phyloP scores from a whole-genome alignment of 805 yeast species.

The Scheffersomyces coipomensis region DNA sequence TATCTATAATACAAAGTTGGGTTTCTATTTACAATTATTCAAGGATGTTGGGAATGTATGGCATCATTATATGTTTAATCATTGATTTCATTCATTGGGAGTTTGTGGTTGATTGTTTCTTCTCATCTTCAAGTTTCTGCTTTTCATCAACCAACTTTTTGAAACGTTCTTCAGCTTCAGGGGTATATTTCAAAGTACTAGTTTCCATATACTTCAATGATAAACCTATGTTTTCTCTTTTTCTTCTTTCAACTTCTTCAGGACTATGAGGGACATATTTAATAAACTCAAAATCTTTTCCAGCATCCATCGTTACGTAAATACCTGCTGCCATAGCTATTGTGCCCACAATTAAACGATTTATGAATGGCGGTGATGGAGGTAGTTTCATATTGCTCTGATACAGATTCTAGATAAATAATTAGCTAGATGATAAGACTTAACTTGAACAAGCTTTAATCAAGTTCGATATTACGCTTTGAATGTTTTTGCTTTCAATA shows the following conservation, averaged over 20 bases:
- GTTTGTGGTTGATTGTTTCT: too few species aligned
- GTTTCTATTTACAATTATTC: too few species aligned
- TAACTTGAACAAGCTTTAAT: too few species aligned
- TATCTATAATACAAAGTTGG: too few species aligned
- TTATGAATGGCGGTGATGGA: slow-evolving; percentile 33
- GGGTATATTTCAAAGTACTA: slow-evolving; percentile 40
- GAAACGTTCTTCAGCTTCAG: slow-evolving; percentile 40
- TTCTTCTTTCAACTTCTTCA: slow-evolving; percentile 38
- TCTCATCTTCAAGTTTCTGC: too few species aligned
- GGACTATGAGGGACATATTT: slow-evolving; percentile 36
- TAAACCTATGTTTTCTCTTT: slow-evolving; percentile 28
- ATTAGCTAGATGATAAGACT: too few species aligned
- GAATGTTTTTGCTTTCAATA: too few species aligned
- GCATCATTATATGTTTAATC: too few species aligned
- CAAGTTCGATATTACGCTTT: too few species aligned
- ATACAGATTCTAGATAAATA: too few species aligned
- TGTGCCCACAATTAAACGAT: slow-evolving; percentile 35
- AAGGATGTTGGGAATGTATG: too few species aligned
- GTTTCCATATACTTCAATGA: slow-evolving; percentile 29
- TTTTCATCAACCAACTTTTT: slow-evolving; percentile 19
- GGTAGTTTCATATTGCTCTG: slow-evolving; percentile 12
- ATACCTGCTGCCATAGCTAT: slow-evolving; percentile 33
- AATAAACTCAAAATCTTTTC: slow-evolving; percentile 38
- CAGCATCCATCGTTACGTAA: slow-evolving; percentile 29
- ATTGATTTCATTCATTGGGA: too few species aligned